Evolutionary conservation across 306 rosid genomes (phyloP).

Genomic region (Prosopis cineraria): DNA sequence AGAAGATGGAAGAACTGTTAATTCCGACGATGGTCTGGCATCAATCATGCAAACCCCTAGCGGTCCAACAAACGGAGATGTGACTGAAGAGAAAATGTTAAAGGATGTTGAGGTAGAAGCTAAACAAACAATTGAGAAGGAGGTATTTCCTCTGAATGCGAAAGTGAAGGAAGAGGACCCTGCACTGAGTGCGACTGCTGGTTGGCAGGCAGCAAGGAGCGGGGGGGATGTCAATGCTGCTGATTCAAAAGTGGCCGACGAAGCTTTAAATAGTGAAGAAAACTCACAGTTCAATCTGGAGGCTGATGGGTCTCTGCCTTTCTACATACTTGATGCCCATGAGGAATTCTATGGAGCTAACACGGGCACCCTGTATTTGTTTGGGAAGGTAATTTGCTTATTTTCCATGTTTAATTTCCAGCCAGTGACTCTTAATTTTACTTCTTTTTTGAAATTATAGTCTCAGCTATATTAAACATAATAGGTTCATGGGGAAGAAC

Average conservation of each 20-base stretch:
- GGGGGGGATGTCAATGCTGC: conserved; percentile 41
- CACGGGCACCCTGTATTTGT: conserved; percentile 77
- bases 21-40: conserved; percentile 32
- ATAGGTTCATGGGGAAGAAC: neutral
- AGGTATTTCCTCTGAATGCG: conserved; percentile 73
- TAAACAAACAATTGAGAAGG: conserved; percentile 46
- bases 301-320: conserved; percentile 68
- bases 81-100: conserved; percentile 41
- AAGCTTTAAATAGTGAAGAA: conserved; percentile 44
- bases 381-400: conserved; percentile 77
- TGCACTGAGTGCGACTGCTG: conserved; percentile 63
- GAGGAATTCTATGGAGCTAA: conserved; percentile 85
- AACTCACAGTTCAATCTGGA: conserved; percentile 53
- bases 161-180: conserved; percentile 59
- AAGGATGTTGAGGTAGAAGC: conserved; percentile 44
- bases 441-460: neutral
- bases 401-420: conserved; percentile 5
- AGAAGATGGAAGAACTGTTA: conserved; percentile 26
- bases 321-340: conserved; percentile 78
- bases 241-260: conserved; percentile 40
- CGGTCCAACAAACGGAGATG: conserved; percentile 27
- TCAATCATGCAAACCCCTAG: conserved; percentile 24
- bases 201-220: conserved; percentile 70
- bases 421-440: neutral
- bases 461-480: neutral